Evolutionary conservation across 805 yeast species (phyloP).

Genomic region (Scheffersomyces ergatensis): DNA sequence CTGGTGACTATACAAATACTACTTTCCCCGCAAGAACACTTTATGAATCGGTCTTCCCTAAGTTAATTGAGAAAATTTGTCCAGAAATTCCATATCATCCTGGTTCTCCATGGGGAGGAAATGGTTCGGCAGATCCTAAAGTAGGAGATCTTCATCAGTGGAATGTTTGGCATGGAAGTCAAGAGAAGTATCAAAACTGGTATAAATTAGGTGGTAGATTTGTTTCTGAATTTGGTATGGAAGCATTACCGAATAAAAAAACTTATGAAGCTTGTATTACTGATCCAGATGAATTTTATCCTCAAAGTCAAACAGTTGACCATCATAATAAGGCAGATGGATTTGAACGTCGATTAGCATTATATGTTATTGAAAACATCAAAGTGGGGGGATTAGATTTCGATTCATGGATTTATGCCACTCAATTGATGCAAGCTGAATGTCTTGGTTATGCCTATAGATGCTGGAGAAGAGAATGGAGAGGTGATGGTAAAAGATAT

Average conservation of each 20-base stretch:
- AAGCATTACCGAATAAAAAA: conserved; percentile 37
- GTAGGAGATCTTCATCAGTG: conserved; percentile 54
- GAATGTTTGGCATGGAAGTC: conserved; percentile 58
- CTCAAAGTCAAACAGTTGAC: conserved; percentile 44
- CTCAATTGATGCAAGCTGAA: conserved; percentile 53
- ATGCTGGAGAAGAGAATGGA: conserved; percentile 49
- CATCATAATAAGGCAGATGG: conserved; percentile 51
- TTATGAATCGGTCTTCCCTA: conserved; percentile 40
- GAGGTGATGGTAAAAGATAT: conserved; percentile 27
- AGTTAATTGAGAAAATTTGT: conserved; percentile 18
- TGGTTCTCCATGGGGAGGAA: conserved; percentile 52
- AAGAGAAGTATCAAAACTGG: conserved; percentile 51
- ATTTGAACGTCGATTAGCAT: conserved; percentile 43
- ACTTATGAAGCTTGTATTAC: conserved; percentile 37
- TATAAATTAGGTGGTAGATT: conserved; percentile 45
- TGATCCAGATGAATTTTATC: conserved; percentile 35
- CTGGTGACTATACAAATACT: conserved; percentile 28
- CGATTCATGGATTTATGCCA: conserved; percentile 46
- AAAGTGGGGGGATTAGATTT: conserved; percentile 31
- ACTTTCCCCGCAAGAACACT: conserved; percentile 43
- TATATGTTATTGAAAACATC: conserved; percentile 46
- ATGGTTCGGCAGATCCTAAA: conserved; percentile 30
- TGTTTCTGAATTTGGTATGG: conserved; percentile 56
- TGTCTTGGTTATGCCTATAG: conserved; percentile 46
- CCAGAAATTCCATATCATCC: conserved; percentile 37